These are phyloP conservation scores for Melanogaster broomeanus DNA, from an alignment of 768 basidiomycete genomes.

Conservation along the genomic window DNA sequence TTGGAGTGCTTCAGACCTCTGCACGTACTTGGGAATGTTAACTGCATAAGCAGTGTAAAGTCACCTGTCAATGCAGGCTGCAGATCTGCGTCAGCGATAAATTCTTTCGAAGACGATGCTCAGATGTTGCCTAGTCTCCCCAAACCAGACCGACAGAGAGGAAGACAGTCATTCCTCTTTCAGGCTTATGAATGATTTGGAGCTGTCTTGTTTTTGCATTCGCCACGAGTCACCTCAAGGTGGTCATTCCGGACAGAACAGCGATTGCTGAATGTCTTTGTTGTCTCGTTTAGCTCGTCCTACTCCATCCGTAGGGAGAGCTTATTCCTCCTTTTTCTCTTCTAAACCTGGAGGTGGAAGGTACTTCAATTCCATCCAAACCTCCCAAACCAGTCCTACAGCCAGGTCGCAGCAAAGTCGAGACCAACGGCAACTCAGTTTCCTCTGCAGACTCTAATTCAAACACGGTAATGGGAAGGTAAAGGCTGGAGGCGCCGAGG, in stretches of 20 bases:
- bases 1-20: too few relatives aligned
- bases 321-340: slow-evolving; percentile 80
- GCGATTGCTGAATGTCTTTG: slow-evolving; percentile 45
- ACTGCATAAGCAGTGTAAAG: too few relatives aligned
- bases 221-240: background rate
- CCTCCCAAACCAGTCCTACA: slow-evolving; percentile 50
- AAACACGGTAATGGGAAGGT: slow-evolving; percentile 10
- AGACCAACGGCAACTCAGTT: slow-evolving; percentile 39
- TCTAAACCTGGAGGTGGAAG: slow-evolving; percentile 75
- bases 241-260: background rate
- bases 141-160: too few relatives aligned
- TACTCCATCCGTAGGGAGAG: slow-evolving; percentile 49
- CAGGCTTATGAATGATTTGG: too few relatives aligned
- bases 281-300: slow-evolving; percentile 50
- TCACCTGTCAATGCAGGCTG: too few relatives aligned
- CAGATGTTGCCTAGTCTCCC: too few relatives aligned
- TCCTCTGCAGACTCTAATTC: slow-evolving; percentile 30
- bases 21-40: too few relatives aligned
- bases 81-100: too few relatives aligned
- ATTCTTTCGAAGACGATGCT: too few relatives aligned
- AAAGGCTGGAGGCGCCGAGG: slow-evolving; percentile 25
- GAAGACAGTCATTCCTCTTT: too few relatives aligned
- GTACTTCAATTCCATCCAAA: slow-evolving; percentile 75
- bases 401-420: slow-evolving; percentile 39
- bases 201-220: background rate